Percentiles rank a stretch among this genome's conserved stretches.
These are phyloP conservation scores for Priceomyces carsonii DNA, from an alignment of 805 yeast genomes.

Conservation along the genomic window DNA sequence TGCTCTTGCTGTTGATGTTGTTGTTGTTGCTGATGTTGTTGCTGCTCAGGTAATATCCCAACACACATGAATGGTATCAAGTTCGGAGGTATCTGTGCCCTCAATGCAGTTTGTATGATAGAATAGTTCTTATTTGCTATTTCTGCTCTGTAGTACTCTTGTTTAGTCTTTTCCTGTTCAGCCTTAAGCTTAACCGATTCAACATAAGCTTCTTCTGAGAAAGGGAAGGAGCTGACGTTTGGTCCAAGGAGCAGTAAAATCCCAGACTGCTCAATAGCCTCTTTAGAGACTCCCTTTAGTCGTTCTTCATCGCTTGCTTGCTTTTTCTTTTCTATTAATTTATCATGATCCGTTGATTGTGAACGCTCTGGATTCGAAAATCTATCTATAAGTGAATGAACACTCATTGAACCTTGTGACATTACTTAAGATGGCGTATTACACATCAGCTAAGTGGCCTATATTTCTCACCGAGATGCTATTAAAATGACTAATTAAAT, in stretches of 20 bases:
- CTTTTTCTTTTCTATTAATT: slow-evolving; percentile 6
- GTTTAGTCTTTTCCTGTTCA: slow-evolving; percentile 82
- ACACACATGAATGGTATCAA: slow-evolving; percentile 63
- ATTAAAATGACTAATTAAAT: too few relatives aligned
- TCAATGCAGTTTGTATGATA: slow-evolving; percentile 59
- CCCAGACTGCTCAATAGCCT: slow-evolving; percentile 12
- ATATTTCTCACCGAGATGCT: too few relatives aligned
- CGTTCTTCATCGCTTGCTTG: slow-evolving; percentile 1
- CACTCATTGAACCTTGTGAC: slow-evolving; percentile 36
- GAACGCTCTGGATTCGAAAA: slow-evolving; percentile 10
- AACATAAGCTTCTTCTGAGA: slow-evolving; percentile 55
- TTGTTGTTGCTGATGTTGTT: slow-evolving; percentile 10
- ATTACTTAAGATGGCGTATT: too few relatives aligned
- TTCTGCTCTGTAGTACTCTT: slow-evolving; percentile 72
- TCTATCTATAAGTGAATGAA: slow-evolving; percentile 40
- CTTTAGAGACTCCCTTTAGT: too few relatives aligned
- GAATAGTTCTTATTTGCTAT: slow-evolving; percentile 58
- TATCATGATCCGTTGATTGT: slow-evolving; percentile 6
- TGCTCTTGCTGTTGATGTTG: slow-evolving; percentile 9
- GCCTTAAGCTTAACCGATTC: slow-evolving; percentile 59
- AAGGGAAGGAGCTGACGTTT: slow-evolving; percentile 52
- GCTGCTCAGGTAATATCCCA: slow-evolving; percentile 18
- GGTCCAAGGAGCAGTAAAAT: slow-evolving; percentile 51
- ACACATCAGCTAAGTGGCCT: too few relatives aligned
- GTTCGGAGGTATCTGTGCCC: slow-evolving; percentile 62